Evolutionary conservation across 495 filamentous ascomycete species (phyloP).

Genomic region (Hypoxylon lenormandii): DNA sequence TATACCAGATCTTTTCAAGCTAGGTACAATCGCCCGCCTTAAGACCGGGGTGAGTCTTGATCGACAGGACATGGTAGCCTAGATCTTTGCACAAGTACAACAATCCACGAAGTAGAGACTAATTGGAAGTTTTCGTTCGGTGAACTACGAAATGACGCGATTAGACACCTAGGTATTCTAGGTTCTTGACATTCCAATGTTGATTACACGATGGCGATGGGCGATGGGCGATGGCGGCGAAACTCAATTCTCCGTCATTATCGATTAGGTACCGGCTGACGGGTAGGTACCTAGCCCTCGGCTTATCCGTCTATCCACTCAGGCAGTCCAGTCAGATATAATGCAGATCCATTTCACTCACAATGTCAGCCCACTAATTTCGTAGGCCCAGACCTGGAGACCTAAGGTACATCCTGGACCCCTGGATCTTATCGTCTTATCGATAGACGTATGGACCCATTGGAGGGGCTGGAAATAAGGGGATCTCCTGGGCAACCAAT

Average conservation of each 20-base stretch:
- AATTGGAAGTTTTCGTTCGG: background rate
- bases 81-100: background rate
- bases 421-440: conserved; percentile 28
- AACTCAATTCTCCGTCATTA: conserved; percentile 34
- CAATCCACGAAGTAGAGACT: conserved; percentile 2
- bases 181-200: too few species aligned
- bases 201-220: conserved; percentile 6
- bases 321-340: background rate
- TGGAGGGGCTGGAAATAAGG: conserved; percentile 40
- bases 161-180: too few species aligned
- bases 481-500: conserved; percentile 52
- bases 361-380: conserved; percentile 4
- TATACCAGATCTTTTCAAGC: conserved; percentile 22
- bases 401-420: background rate
- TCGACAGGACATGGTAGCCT: conserved; percentile 43
- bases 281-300: conserved; percentile 1
- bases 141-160: conserved; percentile 11
- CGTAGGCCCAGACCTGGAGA: too few species aligned
- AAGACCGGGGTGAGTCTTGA: conserved; percentile 44
- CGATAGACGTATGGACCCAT: conserved; percentile 16
- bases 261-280: too few species aligned
- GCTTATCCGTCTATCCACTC: too few species aligned
- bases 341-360: conserved; percentile 5
- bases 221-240: conserved; percentile 34
- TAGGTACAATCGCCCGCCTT: conserved; percentile 37